Evolutionary conservation across 2,329 filamentous ascomycete genomes (phyloP).

Genomic region (Monascus ruber): DNA sequence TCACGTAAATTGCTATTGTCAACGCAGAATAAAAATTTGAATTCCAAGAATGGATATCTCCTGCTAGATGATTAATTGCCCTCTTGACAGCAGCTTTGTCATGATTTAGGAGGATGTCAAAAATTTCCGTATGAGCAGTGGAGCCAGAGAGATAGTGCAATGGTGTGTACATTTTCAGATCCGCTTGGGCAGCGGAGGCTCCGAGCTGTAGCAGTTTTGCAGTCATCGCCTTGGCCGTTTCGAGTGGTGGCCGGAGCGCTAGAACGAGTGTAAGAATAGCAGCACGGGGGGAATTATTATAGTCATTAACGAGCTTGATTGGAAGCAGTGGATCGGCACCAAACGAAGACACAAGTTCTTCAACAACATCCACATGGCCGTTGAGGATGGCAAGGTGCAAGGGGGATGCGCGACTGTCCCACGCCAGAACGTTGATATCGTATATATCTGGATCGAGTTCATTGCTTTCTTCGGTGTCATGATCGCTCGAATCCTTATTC

Average conservation of each 20-base stretch:
- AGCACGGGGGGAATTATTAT: slow-evolving; percentile 37
- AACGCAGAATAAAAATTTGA: slow-evolving; percentile 40
- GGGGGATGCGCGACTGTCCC: slow-evolving; percentile 64
- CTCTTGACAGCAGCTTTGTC: slow-evolving; percentile 52
- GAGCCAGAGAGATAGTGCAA: slow-evolving; percentile 51
- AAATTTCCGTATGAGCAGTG: slow-evolving; percentile 34
- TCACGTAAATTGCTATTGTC: slow-evolving; percentile 45
- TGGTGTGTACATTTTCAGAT: slow-evolving; percentile 51
- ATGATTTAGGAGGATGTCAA: slow-evolving; percentile 36
- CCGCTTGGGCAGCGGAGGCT: slow-evolving; percentile 62
- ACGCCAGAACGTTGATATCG: slow-evolving; percentile 65
- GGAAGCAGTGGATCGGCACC: slow-evolving; percentile 68
- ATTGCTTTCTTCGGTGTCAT: slow-evolving; percentile 39
- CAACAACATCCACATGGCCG: slow-evolving; percentile 58
- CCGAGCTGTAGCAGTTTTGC: slow-evolving; percentile 56
- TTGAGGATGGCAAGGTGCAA: slow-evolving; percentile 68
- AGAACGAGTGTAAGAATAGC: slow-evolving; percentile 61
- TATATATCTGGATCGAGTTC: slow-evolving; percentile 66
- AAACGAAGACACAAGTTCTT: slow-evolving; percentile 57
- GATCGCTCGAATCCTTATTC: slow-evolving; percentile 26
- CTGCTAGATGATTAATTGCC: slow-evolving; percentile 55
- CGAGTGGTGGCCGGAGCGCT: slow-evolving; percentile 51
- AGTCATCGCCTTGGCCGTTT: slow-evolving; percentile 55
- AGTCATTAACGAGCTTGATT: slow-evolving; percentile 48
- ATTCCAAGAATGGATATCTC: slow-evolving; percentile 25